These are phyloP conservation scores for Passiflora organensis DNA, from an alignment of 345 rosid species.

Conservation along the genomic window DNA sequence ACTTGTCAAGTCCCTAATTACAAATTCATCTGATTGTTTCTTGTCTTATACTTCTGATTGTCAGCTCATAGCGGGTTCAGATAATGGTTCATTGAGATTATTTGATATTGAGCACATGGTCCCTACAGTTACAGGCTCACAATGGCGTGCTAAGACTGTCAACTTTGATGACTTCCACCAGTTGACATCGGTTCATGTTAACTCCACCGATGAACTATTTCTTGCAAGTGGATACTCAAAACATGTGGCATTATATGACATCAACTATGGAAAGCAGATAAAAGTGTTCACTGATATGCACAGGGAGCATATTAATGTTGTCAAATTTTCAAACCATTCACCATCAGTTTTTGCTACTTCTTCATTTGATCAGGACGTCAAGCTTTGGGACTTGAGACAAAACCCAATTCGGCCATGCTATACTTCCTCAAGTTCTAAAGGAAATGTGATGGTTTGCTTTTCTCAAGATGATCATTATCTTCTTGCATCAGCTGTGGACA, in stretches of 20 bases:
- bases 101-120: conserved; percentile 57
- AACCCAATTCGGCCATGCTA: conserved; percentile 73
- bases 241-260: conserved; percentile 81
- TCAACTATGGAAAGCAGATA: conserved; percentile 60
- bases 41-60: conserved; percentile 8
- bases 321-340: conserved; percentile 83
- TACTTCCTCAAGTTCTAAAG: conserved; percentile 68
- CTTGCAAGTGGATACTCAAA: conserved; percentile 93
- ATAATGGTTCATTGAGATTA: conserved; percentile 76
- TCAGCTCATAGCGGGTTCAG: conserved; percentile 96
- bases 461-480: conserved; percentile 97
- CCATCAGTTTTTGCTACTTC: conserved; percentile 90
- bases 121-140: conserved; percentile 27
- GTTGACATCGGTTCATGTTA: conserved; percentile 86
- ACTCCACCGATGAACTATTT: conserved; percentile 77
- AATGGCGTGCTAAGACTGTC: conserved; percentile 34
- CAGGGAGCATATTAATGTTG: conserved; percentile 85
- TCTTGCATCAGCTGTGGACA: conserved; percentile 90
- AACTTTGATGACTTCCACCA: conserved; percentile 88
- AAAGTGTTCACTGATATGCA: conserved; percentile 85
- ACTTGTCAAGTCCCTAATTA: conserved; percentile 2
- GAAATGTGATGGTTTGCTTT: conserved; percentile 98
- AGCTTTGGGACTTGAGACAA: conserved; percentile 90
- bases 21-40: conserved; percentile 1
- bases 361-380: conserved; percentile 86